Evolutionary conservation across 2,329 filamentous ascomycete genomes (phyloP).

Genomic region (Stachybotrys chlorohalonatus): DNA sequence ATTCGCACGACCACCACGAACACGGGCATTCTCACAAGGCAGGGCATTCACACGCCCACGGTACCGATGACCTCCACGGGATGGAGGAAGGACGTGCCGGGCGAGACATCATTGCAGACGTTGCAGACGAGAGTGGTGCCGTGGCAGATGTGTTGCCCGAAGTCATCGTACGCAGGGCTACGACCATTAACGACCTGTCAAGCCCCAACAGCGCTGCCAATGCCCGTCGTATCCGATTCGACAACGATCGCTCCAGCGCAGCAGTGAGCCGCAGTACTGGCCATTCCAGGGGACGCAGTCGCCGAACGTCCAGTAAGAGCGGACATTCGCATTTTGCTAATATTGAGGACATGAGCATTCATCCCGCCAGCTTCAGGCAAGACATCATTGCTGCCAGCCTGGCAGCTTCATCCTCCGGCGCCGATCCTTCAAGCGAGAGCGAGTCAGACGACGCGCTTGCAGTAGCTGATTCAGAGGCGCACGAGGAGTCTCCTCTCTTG

Average conservation of each 20-base stretch:
- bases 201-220: conserved; percentile 22
- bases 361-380: conserved; percentile 83
- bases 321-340: conserved; percentile 52
- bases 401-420: conserved; percentile 32
- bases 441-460: conserved; percentile 40
- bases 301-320: conserved; percentile 36
- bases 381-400: conserved; percentile 83
- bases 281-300: conserved; percentile 29
- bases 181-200: conserved; percentile 12
- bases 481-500: conserved; percentile 39
- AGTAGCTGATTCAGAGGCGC: conserved; percentile 30
- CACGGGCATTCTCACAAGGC: conserved; percentile 44
- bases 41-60: conserved; percentile 27
- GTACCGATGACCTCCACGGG: conserved; percentile 24
- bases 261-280: conserved; percentile 18
- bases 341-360: conserved; percentile 69
- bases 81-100: conserved; percentile 44
- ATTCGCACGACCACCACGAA: conserved; percentile 40
- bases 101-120: conserved; percentile 24
- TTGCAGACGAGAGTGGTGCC: conserved; percentile 49
- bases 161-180: conserved; percentile 45
- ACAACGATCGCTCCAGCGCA: conserved; percentile 16
- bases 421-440: conserved; percentile 45
- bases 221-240: conserved; percentile 30
- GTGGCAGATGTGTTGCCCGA: conserved; percentile 56